Evolutionary conservation across 257 asterid genomes (phyloP), one percentile per base, ranked within the genome.

Genomic region (Coffea canephora): DNA sequence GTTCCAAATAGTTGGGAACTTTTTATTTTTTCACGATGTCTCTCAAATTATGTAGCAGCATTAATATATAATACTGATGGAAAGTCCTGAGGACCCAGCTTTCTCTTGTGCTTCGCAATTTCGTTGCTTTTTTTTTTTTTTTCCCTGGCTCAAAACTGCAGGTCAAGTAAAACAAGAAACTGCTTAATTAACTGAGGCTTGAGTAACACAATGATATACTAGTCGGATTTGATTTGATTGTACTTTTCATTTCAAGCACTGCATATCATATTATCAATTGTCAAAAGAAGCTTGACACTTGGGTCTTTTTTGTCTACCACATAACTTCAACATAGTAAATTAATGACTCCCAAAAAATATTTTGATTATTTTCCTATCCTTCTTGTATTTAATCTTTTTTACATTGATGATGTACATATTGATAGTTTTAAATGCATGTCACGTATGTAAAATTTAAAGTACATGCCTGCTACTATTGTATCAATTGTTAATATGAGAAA

Each of bases 1-100:
- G 41, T 48, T 74, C 76, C 79, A 74, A 80, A 73, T 73, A 49
- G 74, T 8, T 62, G 23, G 83, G 79, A 73, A 36, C 57, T 25
- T 19, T 39, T 50, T 39, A 39, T 39, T 19, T 50, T 67, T 69
- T 69, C 75, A 68, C 64, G 41, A 36, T 65, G 10, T 45, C 8
- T 11, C 27, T 46, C 74, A 15, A 73, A 0, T 10, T n/a, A 64
- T 31, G n/a, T 36, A n/a, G 41, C 18, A 36, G 6, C 21, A 55
- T 4, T 50, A 16, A 52, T 27, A 66, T 11, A 36, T 27, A 13
- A 31, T 13, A 14, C 71, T 67, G 46, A 15, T 67, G 23, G 9
- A 62, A 64, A 64, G 68, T 76, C 48, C 62, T 64, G 39, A 39
- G 14, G 50, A 49, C 21, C 12, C 75, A 18, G 3, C 41, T 11